Conservation (phyloP, 306 rosid genomes). For the Medicago ruthenica region DNA sequence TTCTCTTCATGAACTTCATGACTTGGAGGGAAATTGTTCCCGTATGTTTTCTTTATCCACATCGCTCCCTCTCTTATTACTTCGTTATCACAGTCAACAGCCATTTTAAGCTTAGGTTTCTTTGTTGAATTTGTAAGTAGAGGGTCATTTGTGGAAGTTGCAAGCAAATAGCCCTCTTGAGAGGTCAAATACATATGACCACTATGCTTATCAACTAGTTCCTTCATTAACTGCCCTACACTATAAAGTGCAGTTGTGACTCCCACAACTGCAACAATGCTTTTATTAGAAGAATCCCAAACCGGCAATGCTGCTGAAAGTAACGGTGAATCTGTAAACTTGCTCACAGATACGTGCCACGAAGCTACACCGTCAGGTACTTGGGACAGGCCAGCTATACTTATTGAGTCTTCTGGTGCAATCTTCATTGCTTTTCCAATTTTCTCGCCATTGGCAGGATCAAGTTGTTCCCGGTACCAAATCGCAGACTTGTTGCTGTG, state of each 20-base stretch:
- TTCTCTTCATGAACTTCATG: constrained; percentile 85
- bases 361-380: constrained; percentile 96
- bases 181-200: constrained; percentile 95
- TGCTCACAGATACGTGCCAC: constrained; percentile 95
- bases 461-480: constrained; percentile 87
- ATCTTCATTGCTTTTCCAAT: constrained; percentile 80
- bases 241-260: constrained; percentile 91
- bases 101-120: constrained; percentile 82
- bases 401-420: constrained; percentile 86
- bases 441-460: constrained; percentile 83
- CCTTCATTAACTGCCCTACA: constrained; percentile 93
- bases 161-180: constrained; percentile 84
- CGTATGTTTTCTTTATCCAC: constrained; percentile 71
- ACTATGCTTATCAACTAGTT: constrained; percentile 83
- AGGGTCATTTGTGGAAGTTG: constrained; percentile 85
- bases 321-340: constrained; percentile 84
- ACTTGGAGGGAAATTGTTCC: constrained; percentile 67
- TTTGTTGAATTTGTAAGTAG: constrained; percentile 63
- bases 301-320: constrained; percentile 98
- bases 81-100: constrained; percentile 67
- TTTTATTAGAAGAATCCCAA: constrained; percentile 76
- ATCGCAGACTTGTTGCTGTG: constrained; percentile 68
- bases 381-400: constrained; percentile 83
- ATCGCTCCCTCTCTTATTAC: constrained; percentile 74
- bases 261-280: constrained; percentile 92